Evolutionary conservation across 495 filamentous ascomycete species (phyloP).

Genomic region (Aspergillus steynii): DNA sequence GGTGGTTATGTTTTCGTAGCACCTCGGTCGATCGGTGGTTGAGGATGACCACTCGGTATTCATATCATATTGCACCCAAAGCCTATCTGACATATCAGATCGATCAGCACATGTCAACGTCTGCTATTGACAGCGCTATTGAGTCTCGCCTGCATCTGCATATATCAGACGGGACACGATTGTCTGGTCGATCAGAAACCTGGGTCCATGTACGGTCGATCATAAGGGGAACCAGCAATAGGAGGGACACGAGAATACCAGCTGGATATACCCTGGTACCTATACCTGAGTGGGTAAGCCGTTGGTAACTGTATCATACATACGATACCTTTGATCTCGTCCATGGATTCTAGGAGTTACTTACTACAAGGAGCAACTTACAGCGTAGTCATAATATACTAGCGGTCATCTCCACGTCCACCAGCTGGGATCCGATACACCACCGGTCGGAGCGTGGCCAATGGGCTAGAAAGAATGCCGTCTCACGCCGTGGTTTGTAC

Average conservation of each 20-base stretch:
- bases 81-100: constrained; percentile 13
- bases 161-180: neutral
- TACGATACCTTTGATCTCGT: too few relatives aligned
- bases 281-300: too few relatives aligned
- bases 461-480: neutral
- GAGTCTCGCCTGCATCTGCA: constrained; percentile 12
- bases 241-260: too few relatives aligned
- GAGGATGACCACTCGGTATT: neutral
- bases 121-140: constrained; percentile 19
- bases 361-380: too few relatives aligned
- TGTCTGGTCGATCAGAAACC: neutral
- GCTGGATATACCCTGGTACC: too few relatives aligned
- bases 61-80: neutral
- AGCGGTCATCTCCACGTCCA: too few relatives aligned
- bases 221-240: neutral
- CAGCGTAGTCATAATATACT: too few relatives aligned
- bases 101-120: constrained; percentile 5
- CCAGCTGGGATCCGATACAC: too few relatives aligned
- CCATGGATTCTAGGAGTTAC: too few relatives aligned
- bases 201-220: constrained; percentile 4
- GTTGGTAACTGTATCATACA: neutral
- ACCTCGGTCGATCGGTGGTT: neutral
- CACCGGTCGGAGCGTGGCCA: neutral
- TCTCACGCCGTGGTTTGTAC: neutral
- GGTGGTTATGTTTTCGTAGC: neutral